Base-by-base conservation (phyloP, 169 alveolate genomes). In the Sarcocystis neurona region DNA sequence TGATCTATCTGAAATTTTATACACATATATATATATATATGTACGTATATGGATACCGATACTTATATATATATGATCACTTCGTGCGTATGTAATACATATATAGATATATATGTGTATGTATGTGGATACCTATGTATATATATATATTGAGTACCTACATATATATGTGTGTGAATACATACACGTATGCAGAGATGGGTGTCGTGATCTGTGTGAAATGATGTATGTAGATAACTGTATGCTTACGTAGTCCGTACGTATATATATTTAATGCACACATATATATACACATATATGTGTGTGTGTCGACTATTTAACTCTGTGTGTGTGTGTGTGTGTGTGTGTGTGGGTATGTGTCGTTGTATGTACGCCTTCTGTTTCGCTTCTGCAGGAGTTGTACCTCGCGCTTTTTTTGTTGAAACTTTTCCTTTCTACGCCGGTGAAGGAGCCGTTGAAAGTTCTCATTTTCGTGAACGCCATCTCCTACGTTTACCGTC, bases 381-480 rank as follows among this genome's bases (percentile, higher is more conserved):
- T 30, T 30, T 63, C 6, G n/a, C 77, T 80, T 63, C 82, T 37
- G 58, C 90, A 86, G 90, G 90, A 86, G 66, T 12, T 86, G 85
- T 44, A 74, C 48, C 86, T 86, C 0, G 84, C 37, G 20, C 75
- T 78, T 20, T 86, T 70, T 50, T 37, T 86, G 68, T 79, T 86
- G 74, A 79, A 46, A 30, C 53, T 53, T 41, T 86, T 86, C 46
- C 20, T 23, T 23, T 34, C 39, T n/a, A 46, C 82, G 37, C 48
- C 43, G 56, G 75, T 56, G 32, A 20, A 66, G 75, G 44, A 46
- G 48, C 79, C 72, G 39, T 68, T 74, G 85, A 56, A 63, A 23
- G 90, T 75, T 39, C 43, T 86, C 53, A 56, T 88, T 32, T 88
- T 88, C 79, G 88, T 79, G 37, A 89, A 84, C 85, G 84, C 90